Evolutionary conservation across 805 yeast species (phyloP).

Genomic region (Trichomonascus vanleenenianus): DNA sequence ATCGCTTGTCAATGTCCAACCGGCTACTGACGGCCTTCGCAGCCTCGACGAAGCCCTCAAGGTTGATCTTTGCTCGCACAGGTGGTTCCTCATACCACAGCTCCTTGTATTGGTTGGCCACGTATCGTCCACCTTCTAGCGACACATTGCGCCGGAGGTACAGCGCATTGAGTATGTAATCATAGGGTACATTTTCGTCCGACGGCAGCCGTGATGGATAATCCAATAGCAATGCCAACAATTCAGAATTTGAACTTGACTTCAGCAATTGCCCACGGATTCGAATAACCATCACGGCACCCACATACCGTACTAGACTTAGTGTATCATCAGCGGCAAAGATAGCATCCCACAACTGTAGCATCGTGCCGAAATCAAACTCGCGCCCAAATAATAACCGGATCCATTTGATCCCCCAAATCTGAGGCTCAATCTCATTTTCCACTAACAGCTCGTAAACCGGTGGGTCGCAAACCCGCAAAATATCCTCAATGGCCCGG

Average conservation of each 20-base stretch:
- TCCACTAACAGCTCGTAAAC: slow-evolving; percentile 19
- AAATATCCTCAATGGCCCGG: slow-evolving; percentile 21
- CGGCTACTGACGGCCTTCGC: slow-evolving; percentile 14
- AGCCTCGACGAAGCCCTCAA: slow-evolving; percentile 13
- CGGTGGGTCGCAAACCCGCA: slow-evolving; percentile 25
- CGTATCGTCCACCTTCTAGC: slow-evolving; percentile 18
- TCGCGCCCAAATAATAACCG: slow-evolving; percentile 30
- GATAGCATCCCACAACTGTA: slow-evolving; percentile 29
- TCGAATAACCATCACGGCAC: slow-evolving; percentile 29
- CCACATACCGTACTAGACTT: slow-evolving; percentile 26
- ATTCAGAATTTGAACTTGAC: background rate
- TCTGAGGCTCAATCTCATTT: slow-evolving; percentile 29
- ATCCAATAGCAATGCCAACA: slow-evolving; percentile 15
- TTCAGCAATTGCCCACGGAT: slow-evolving; percentile 16
- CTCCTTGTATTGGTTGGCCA: slow-evolving; percentile 16
- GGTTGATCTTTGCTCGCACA: slow-evolving; percentile 6
- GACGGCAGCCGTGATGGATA: slow-evolving; percentile 12
- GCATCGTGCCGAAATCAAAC: slow-evolving; percentile 23
- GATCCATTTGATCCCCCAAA: slow-evolving; percentile 33
- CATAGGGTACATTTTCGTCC: slow-evolving; percentile 9
- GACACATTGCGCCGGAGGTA: slow-evolving; percentile 15
- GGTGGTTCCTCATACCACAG: slow-evolving; percentile 7
- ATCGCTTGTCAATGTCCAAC: slow-evolving; percentile 14
- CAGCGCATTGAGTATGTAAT: slow-evolving; percentile 20
- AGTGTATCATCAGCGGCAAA: slow-evolving; percentile 26